Percentiles rank a stretch among this genome's conserved stretches.
Evolutionary conservation across 306 rosid genomes (phyloP).

Genomic region (Alnus glutinosa): DNA sequence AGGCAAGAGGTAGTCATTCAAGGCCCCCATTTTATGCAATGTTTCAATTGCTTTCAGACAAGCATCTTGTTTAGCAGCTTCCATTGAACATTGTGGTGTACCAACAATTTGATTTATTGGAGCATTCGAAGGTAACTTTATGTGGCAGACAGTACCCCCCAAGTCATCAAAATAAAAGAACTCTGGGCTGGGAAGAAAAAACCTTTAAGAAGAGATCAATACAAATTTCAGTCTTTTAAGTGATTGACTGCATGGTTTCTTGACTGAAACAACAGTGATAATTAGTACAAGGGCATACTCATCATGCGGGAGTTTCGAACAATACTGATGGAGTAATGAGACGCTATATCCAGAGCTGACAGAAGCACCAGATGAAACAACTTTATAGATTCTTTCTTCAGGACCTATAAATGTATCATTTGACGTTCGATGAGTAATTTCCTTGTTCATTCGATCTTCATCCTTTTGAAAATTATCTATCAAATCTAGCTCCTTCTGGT

Average conservation of each 20-base stretch:
- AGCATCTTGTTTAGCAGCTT: slow-evolving; percentile 77
- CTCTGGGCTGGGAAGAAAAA: slow-evolving; percentile 74
- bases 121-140: slow-evolving; percentile 80
- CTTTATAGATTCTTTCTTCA: slow-evolving; percentile 64
- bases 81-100: slow-evolving; percentile 58
- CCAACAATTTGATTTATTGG: slow-evolving; percentile 62
- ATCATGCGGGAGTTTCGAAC: slow-evolving; percentile 89
- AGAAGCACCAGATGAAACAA: slow-evolving; percentile 82
- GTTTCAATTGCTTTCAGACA: slow-evolving; percentile 87
- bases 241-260: slow-evolving; percentile 24
- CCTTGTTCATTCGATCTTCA: slow-evolving; percentile 69
- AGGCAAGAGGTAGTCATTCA: slow-evolving; percentile 78
- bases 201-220: slow-evolving; percentile 54
- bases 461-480: slow-evolving; percentile 56
- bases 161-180: slow-evolving; percentile 68
- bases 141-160: slow-evolving; percentile 74
- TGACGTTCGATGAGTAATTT: slow-evolving; percentile 62
- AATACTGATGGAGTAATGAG: slow-evolving; percentile 76
- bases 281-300: slow-evolving; percentile 58
- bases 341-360: slow-evolving; percentile 70
- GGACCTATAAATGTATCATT: slow-evolving; percentile 48
- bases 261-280: slow-evolving; percentile 23
- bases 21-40: slow-evolving; percentile 75
- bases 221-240: slow-evolving; percentile 25
- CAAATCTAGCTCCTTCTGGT: slow-evolving; percentile 64